These are phyloP conservation scores for Mallotus japonicus DNA, from an alignment of 441 rosid species.

Conservation along the genomic window DNA sequence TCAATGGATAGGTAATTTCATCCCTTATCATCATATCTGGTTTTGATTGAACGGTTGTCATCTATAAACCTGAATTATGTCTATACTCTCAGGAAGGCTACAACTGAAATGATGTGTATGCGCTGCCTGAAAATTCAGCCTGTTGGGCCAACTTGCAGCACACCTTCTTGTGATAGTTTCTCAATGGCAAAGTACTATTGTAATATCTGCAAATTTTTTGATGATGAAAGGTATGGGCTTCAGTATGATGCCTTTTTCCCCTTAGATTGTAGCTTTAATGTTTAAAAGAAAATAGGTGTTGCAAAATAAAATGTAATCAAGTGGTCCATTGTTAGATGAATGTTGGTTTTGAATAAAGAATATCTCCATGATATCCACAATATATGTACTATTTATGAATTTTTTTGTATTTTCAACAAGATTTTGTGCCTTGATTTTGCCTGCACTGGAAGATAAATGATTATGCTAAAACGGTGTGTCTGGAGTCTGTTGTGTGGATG, in stretches of 20 bases:
- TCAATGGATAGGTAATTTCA: slow-evolving; percentile 77
- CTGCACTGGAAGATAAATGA: background rate
- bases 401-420: background rate
- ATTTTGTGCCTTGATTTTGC: background rate
- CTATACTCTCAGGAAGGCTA: slow-evolving; percentile 62
- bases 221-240: slow-evolving; percentile 77
- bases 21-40: slow-evolving; percentile 9
- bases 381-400: background rate
- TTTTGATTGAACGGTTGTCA: slow-evolving; percentile 18
- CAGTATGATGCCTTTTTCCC: background rate
- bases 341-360: background rate
- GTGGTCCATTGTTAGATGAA: background rate
- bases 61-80: slow-evolving; percentile 20
- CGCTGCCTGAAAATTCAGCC: slow-evolving; percentile 80
- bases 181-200: slow-evolving; percentile 92
- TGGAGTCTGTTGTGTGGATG: slow-evolving; percentile 1
- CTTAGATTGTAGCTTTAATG: slow-evolving; percentile 5
- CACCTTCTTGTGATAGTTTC: slow-evolving; percentile 65
- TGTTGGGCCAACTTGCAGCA: slow-evolving; percentile 67
- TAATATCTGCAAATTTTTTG: slow-evolving; percentile 85
- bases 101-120: slow-evolving; percentile 99
- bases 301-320: background rate
- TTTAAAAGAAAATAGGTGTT: background rate
- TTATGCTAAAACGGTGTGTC: background rate
- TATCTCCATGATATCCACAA: background rate